Conservation (phyloP, 306 rosid genomes). For the Mimosa bimucronata region DNA sequence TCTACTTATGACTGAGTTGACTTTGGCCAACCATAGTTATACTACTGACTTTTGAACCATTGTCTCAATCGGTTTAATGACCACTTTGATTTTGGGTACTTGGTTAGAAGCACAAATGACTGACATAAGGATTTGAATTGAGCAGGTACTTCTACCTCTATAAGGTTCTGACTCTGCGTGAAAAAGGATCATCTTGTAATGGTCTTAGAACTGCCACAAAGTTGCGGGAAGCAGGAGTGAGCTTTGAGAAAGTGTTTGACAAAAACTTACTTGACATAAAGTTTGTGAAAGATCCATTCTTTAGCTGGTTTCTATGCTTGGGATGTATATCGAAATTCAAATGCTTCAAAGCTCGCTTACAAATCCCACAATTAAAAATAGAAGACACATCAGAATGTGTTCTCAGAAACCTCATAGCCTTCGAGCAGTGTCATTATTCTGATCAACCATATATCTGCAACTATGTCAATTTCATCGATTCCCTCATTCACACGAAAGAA, state of each 20-base stretch:
- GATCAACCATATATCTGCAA: neutral
- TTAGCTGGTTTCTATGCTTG: neutral
- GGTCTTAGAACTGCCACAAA: slow-evolving; percentile 39
- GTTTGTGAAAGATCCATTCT: neutral
- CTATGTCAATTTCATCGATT: neutral
- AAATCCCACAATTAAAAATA: neutral
- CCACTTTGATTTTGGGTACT: too few relatives aligned
- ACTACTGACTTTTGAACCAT: neutral
- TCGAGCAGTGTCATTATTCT: neutral
- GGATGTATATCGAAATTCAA: neutral
- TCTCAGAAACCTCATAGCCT: neutral
- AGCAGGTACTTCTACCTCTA: slow-evolving; percentile 52
- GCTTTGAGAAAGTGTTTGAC: neutral
- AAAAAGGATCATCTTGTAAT: neutral
- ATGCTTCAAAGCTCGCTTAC: slow-evolving; percentile 3
- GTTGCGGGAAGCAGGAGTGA: neutral
- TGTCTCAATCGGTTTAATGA: too few relatives aligned
- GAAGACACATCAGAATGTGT: neutral
- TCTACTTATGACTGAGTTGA: too few relatives aligned
- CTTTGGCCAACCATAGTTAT: neutral
- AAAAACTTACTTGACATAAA: neutral
- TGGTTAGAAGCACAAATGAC: neutral
- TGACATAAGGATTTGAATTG: slow-evolving; percentile 35
- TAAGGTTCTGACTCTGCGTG: neutral
- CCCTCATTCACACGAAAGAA: neutral